phyloP scores from a whole-genome alignment of 371 early-diverging fungal species.

The Apophysomyces ossiformis region DNA sequence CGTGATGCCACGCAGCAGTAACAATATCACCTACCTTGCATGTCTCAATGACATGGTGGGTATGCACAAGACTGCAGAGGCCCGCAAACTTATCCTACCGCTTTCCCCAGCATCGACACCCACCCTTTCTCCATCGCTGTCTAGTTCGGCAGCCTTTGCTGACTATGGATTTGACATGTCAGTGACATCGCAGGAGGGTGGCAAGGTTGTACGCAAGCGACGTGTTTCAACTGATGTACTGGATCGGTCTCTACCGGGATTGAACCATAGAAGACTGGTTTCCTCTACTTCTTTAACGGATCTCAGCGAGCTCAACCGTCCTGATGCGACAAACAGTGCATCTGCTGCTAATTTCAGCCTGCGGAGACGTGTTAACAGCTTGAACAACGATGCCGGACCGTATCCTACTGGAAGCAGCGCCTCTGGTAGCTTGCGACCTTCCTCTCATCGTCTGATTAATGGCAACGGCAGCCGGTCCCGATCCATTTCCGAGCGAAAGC shows the following conservation, averaged over 20 bases:
- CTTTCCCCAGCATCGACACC: background rate
- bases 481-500: conserved; percentile 26
- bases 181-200: conserved; percentile 35
- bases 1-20: conserved; percentile 45
- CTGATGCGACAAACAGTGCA: background rate
- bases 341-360: conserved; percentile 1
- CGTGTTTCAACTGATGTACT: conserved; percentile 42
- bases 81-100: conserved; percentile 39
- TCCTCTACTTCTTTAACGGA: conserved; percentile 18
- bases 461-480: conserved; percentile 6
- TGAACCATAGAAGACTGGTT: background rate
- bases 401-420: background rate
- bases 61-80: conserved; percentile 70
- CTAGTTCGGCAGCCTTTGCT: conserved; percentile 3
- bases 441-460: conserved; percentile 20
- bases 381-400: conserved; percentile 14
- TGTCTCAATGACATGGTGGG: conserved; percentile 83
- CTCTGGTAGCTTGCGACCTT: background rate
- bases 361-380: conserved; percentile 28
- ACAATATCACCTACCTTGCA: conserved; percentile 70
- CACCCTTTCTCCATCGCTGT: background rate
- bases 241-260: conserved; percentile 6
- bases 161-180: conserved; percentile 10
- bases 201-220: conserved; percentile 51
- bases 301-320: conserved; percentile 2